These are phyloP conservation scores for Gymnopus androsaceus DNA, from an alignment of 1,284 basidiomycete genomes.

Conservation along the genomic window DNA sequence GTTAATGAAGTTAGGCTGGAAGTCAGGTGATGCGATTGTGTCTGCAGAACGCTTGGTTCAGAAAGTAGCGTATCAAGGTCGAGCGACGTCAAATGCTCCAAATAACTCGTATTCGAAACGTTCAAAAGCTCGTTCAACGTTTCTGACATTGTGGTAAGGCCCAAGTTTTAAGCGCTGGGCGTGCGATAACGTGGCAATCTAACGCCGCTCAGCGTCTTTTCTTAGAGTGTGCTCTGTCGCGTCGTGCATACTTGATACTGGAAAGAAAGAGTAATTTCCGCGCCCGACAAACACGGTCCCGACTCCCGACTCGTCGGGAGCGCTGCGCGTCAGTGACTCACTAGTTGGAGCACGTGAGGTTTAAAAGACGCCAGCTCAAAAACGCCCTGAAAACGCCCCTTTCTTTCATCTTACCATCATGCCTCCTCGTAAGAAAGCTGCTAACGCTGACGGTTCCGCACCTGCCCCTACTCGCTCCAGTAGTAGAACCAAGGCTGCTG, in stretches of 20 bases:
- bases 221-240: too few relatives aligned
- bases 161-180: too few relatives aligned
- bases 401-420: constrained; percentile 22
- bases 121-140: constrained; percentile 21
- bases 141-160: too few relatives aligned
- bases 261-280: too few relatives aligned
- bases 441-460: constrained; percentile 26
- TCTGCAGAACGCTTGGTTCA: constrained; percentile 74
- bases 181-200: too few relatives aligned
- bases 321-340: neutral
- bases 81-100: constrained; percentile 68
- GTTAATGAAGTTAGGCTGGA: constrained; percentile 87
- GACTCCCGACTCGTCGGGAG: too few relatives aligned
- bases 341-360: neutral
- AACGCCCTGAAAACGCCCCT: constrained; percentile 13
- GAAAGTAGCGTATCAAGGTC: constrained; percentile 53
- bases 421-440: constrained; percentile 36
- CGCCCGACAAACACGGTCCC: too few relatives aligned
- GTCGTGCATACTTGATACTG: too few relatives aligned
- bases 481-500: constrained; percentile 24
- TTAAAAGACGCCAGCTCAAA: too few relatives aligned
- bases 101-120: constrained; percentile 43
- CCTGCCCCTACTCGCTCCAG: constrained; percentile 33
- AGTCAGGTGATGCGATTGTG: constrained; percentile 81
- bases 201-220: too few relatives aligned